Base-by-base conservation (phyloP, 1,139 yeast genomes). In the Arxiozyma telluris region DNA sequence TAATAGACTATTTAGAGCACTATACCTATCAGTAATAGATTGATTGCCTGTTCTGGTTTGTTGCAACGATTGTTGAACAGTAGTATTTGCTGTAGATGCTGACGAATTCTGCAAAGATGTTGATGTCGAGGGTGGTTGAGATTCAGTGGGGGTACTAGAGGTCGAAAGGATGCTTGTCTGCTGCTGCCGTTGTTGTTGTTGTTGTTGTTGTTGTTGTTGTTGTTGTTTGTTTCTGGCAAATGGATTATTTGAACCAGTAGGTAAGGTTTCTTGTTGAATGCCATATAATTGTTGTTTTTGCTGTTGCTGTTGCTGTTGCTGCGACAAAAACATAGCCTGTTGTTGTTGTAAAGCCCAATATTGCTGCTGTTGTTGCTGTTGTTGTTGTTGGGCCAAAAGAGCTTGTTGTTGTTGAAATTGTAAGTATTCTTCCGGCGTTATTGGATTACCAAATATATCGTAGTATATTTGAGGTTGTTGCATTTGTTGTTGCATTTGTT, bases 211-310 rank as follows among this genome's bases (percentile, higher is more conserved):
- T 25, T 34, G 38, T 17, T 64, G n/a, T 18, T 38, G 34, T 27
- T 50, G 46, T 25, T 34, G 38, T 17, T 64, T 62, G 44, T 68
- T 72, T 65, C 81, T 73, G 1, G 96, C 94, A 72, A 91, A 91
- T 53, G 98, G 98, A 69, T 91, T 91, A 71, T 90, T 90, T 3
- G 93, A 80, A 0, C 96, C 96, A 0, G 96, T 86, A 63, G 81
- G 79, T 64, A 83, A 74, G 1, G 56, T 58, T 30, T 51, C 47
- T 27, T 46, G 57, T 50, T 55, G 58, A 42, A 54, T 38, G 20
- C 61, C 75, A 64, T 64, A 69, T 62, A 69, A 77, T 38, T 41
- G 54, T 47, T 46, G 57, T 54, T 71, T 75, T 50, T 72, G 75
- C 53, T n/a, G n/a, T n/a, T n/a, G n/a, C n/a, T 41, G 54, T 47